Conservation (phyloP, 129 eudicot species). For the Ambrosia trifida region DNA sequence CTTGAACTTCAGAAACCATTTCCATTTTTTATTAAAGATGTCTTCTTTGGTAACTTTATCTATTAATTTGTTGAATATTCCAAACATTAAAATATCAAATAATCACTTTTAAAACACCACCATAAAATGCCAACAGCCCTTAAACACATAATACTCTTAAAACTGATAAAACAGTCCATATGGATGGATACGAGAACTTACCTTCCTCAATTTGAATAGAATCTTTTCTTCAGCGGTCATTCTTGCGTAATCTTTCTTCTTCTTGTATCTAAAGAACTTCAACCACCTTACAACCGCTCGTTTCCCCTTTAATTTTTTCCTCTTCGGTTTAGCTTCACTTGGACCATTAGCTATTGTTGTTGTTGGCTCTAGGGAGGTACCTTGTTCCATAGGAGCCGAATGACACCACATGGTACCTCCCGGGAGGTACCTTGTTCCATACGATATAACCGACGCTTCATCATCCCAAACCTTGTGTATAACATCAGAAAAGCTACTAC, state of each 20-base stretch:
- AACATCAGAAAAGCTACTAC: conserved; percentile 53
- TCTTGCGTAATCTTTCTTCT: conserved; percentile 73
- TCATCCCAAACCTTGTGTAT: conserved; percentile 51
- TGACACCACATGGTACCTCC: conserved; percentile 46
- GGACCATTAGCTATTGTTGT: conserved; percentile 29
- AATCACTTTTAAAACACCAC: neutral
- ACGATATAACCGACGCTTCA: conserved; percentile 27
- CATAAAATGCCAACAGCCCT: neutral
- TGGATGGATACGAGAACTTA: conserved; percentile 21
- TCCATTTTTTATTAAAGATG: neutral
- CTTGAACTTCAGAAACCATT: neutral
- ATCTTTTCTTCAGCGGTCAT: conserved; percentile 88
- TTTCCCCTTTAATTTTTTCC: conserved; percentile 85
- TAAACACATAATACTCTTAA: neutral
- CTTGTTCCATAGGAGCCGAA: conserved; percentile 38
- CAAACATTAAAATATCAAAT: too few species aligned
- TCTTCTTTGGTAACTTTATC: neutral
- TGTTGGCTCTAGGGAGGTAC: conserved; percentile 29
- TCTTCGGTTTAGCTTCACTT: conserved; percentile 46
- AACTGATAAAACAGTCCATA: neutral
- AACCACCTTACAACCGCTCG: conserved; percentile 95
- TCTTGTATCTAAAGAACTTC: conserved; percentile 82
- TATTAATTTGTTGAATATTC: too few species aligned
- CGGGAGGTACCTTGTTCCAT: conserved; percentile 25
- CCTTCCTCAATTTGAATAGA: conserved; percentile 72